Base-by-base conservation (phyloP, 2,329 filamentous ascomycete species). In the Tolypocladium guangdongense region DNA sequence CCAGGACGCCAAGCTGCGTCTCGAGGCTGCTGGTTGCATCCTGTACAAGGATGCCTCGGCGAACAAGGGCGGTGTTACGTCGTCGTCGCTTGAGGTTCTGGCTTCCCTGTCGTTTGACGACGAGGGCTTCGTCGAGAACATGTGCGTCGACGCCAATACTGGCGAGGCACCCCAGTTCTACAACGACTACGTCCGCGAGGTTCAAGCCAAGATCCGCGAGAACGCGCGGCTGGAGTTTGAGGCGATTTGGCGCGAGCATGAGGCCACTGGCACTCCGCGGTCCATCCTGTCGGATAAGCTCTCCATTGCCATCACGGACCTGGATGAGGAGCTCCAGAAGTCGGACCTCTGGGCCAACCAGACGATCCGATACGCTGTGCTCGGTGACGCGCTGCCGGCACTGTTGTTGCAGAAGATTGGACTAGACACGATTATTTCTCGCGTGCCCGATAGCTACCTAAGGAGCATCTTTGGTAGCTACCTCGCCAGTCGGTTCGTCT, bases 61-160 rank as follows among this genome's bases (percentile, higher is more conserved):
- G 54, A 99, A 99, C 81, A 99, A 99, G 78, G 93, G 93, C 59
- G 93, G 93, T 68, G 93, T 99, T 47, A 99, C 93, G 0, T 96
- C 90, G 1, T 97, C 93, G 0, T 97, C 93, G 1, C 84, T 97
- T 35, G 93, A 99, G 66, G 93, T 99, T 7, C 82, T 99, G 27
- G 93, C 93, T 8, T 93, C 90, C 16, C 79, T 99, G 54, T 93
- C 90, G 41, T 97, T 99, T 66, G 89, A 99, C 63, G 93, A 99
- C 60, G 76, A 82, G 54, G 83, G 85, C 59, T 99, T 99, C 73
- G 80, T 87, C 51, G 78, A 90, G 71, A 85, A 99, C 78, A 99
- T 99, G 93, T 99, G 93, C 71, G 81, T 93, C 58, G 83, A 90
- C 59, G 65, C 68, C 39, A 66, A 70, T 59, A 68, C 67, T 52